Evolutionary conservation across 2,329 filamentous ascomycete genomes (phyloP).

Genomic region (Penicillium sp.): DNA sequence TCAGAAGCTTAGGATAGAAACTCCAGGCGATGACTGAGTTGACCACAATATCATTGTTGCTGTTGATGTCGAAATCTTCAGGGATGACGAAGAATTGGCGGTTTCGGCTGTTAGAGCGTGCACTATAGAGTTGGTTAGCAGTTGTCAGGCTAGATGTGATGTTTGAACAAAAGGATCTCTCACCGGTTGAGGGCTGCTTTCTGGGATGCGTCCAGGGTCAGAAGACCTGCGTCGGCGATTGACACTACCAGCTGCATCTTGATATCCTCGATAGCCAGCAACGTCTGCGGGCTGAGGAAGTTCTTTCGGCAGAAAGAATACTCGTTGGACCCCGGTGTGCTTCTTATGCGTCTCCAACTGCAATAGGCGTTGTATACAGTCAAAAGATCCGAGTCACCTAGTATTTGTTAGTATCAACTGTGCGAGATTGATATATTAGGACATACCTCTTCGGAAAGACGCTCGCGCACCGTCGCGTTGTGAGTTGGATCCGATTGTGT

Average conservation of each 20-base stretch:
- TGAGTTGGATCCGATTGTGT: conserved; percentile 76
- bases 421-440: neutral
- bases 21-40: conserved; percentile 86
- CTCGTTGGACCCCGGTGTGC: conserved; percentile 67
- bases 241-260: conserved; percentile 87
- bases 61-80: conserved; percentile 68
- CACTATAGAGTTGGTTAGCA: conserved; percentile 33
- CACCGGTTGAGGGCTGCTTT: conserved; percentile 64
- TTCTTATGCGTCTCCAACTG: conserved; percentile 81
- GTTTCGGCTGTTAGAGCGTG: conserved; percentile 62
- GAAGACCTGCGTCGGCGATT: conserved; percentile 79
- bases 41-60: conserved; percentile 74
- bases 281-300: conserved; percentile 82
- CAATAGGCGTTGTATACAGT: conserved; percentile 93
- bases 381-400: conserved; percentile 82
- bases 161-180: neutral
- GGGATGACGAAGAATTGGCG: conserved; percentile 84
- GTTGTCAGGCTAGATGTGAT: neutral
- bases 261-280: conserved; percentile 90
- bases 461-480: conserved; percentile 78
- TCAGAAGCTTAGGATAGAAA: conserved; percentile 91
- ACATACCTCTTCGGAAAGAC: conserved; percentile 67
- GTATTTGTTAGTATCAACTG: conserved; percentile 6
- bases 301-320: conserved; percentile 93
- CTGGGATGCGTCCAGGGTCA: conserved; percentile 72